Base-by-base conservation (phyloP, 2,329 filamentous ascomycete species). In the Verticillium dahliae region DNA sequence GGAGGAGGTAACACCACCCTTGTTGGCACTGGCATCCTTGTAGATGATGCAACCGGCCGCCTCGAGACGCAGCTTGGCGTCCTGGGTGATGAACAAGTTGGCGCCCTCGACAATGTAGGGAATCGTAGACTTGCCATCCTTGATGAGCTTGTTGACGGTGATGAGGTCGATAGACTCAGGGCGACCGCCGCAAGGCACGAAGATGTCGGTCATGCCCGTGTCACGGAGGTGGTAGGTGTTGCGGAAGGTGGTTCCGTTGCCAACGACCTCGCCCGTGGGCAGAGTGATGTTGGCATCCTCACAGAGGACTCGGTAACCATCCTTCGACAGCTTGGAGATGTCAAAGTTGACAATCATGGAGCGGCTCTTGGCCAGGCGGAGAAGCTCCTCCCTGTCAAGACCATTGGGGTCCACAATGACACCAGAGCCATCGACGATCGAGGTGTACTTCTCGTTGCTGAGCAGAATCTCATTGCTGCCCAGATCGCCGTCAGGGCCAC, bases 1-100 rank as follows among this genome's bases (percentile, higher is more conserved):
- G 0, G 95, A 98, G 1, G 92, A 97, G 0, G 95, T 99, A 56
- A 99, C 95, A 74, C 95, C 95, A 67, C 95, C 95, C 83, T 99
- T 99, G 85, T 99, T 99, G 61, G 94, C 93, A 41, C 92, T 97
- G 5, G 95, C 95, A 75, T 99, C 95, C 80, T 99, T 99, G 88
- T 92, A 97, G 50, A 99, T 78, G 69, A 98, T 87, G 72, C 92
- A 96, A 63, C 95, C 95, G n/a, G 94, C 93, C 69, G 92, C 89
- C 79, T 99, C 95, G 14, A 99, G 86, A 31, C 92, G 90, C 61
- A 98, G 84, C 81, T 98, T 98, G 69, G 94, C 94, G 70, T 99
- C 95, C 76, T 99, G 95, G 0, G 95, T 97, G 78, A 99, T 96
- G 85, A 99, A 99, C 60, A 99, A 82, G 75, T 98, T 99, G 76